Conservation (phyloP, 192 early-diverging fungal genomes). For the Coemansia umbellata region DNA sequence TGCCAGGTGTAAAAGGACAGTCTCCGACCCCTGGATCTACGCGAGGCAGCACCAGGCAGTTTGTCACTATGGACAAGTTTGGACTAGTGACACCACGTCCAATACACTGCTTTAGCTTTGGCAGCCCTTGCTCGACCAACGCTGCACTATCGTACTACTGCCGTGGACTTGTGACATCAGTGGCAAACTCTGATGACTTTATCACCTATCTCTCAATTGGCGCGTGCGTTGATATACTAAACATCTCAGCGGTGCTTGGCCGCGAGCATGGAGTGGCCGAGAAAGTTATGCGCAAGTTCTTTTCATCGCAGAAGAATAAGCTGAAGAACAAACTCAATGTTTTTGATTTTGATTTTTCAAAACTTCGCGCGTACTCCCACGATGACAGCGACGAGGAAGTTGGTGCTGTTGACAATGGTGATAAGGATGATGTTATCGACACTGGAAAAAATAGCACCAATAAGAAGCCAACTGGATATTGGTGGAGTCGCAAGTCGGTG, state of each 20-base stretch:
- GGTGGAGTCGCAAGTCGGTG: slow-evolving; percentile 11
- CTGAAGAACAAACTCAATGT: slow-evolving; percentile 22
- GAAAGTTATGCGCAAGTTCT: slow-evolving; percentile 58
- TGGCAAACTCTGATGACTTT: slow-evolving; percentile 79
- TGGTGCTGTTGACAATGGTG: background rate
- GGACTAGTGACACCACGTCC: slow-evolving; percentile 67
- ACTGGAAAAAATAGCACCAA: background rate
- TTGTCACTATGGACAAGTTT: slow-evolving; percentile 60
- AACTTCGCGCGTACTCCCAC: slow-evolving; percentile 21
- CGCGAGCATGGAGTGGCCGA: slow-evolving; percentile 63
- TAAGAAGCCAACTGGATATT: background rate
- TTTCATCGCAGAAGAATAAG: slow-evolving; percentile 43
- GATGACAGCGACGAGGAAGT: slow-evolving; percentile 5
- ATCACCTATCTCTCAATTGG: slow-evolving; percentile 74
- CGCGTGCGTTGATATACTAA: slow-evolving; percentile 68
- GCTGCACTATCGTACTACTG: slow-evolving; percentile 65
- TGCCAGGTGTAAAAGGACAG: background rate
- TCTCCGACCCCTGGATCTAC: slow-evolving; percentile 25
- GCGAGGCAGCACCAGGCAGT: slow-evolving; percentile 45
- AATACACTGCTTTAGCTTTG: slow-evolving; percentile 83
- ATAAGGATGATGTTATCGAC: background rate
- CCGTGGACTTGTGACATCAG: slow-evolving; percentile 69
- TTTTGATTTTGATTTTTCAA: slow-evolving; percentile 49
- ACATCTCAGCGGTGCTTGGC: slow-evolving; percentile 60
- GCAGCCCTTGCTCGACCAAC: slow-evolving; percentile 74